Base-by-base conservation (phyloP, 1,139 yeast genomes). In the Kodamaea arcana region DNA sequence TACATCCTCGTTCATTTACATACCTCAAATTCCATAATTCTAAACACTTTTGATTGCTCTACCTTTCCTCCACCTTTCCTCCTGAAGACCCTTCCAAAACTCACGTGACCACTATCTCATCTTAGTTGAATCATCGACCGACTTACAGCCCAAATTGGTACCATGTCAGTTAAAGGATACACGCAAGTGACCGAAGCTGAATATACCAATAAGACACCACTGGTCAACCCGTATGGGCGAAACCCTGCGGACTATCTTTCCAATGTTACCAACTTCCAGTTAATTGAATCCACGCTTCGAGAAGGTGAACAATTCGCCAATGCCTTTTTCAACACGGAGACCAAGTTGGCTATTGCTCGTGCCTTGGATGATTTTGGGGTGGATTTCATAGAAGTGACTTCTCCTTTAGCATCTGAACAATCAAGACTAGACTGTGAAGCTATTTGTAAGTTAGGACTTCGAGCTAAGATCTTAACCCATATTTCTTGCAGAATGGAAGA, bases 291-390 rank as follows among this genome's bases (percentile, higher is more conserved):
- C 31, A 75, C 80, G 4, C 60, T 75, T 34, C 65, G 80, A 62
- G 80, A 75, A 55, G 80, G 80, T 45, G 80, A 75, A 51, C 80
- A 75, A 54, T 75, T 75, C 47, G 80, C 80, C 49, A 75, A 75
- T 49, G 72, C 80, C 4, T 75, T 75, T 44, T 75, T 74, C 60
- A 62, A 67, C 32, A 64, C 78, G 15, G 79, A 74, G 44, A 72
- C 65, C 46, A 75, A 75, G 52, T 62, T 75, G 36, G 72, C 72
- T 52, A 75, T 75, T 34, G 80, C 80, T 40, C 72, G 65, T 52
- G 80, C 80, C 15, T 58, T 75, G 42, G 79, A 73, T 50, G 80
- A 74, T 39, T 75, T 75, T 50, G 80, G 80, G 20, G 80, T 75
- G 15, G 80, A 75, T 48, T 75, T 75, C 54, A 75, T 75, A 36